Base-by-base conservation (phyloP, 345 rosid species). In the Brassica juncea region DNA sequence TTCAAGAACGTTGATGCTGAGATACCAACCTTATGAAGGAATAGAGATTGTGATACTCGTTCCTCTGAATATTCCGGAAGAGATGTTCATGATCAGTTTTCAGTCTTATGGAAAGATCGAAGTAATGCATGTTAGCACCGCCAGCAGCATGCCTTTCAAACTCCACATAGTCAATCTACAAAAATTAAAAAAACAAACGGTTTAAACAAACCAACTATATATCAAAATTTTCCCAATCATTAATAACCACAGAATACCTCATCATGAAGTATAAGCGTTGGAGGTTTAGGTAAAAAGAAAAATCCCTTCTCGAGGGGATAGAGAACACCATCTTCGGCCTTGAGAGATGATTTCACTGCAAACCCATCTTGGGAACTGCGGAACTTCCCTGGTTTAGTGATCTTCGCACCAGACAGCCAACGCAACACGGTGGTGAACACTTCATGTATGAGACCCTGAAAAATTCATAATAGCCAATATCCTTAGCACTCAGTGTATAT, bases 131-230 rank as follows among this genome's bases (percentile, higher is more conserved):
- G 81, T 93, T 95, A 69, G 99, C 91, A 31, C 98, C 97, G 78
- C 99, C 99, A 63, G 99, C 97, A 82, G 97, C 86, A 83, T 95
- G 99, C 84, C 99, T 93, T 90, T 95, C 94, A 85, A 93, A 95
- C 81, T 95, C 99, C 85, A 95, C 94, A 82, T 88, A 93, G 77
- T 90, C 91, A 86, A 95, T 95, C 99, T 95, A 44, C 0, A 69
- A 68, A 44, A 72, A 67, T 4, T 5, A 2, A 65, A 28, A 39
- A 61, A 35, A 25, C 44, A 31, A 73, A 1, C 15, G 57, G 19
- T 2, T 70, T 64, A 72, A 49, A 55, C 15, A 37, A 68, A 71
- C 39, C 49, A 74, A 21, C 14, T 23, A 19, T 15, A 71, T 37
- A 59, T 30, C 32, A 42, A 23, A 65, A 72, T 14, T 8, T 52